Conservation (phyloP, 2,329 filamentous ascomycete genomes). For the Colletotrichum cordylinicola region DNA sequence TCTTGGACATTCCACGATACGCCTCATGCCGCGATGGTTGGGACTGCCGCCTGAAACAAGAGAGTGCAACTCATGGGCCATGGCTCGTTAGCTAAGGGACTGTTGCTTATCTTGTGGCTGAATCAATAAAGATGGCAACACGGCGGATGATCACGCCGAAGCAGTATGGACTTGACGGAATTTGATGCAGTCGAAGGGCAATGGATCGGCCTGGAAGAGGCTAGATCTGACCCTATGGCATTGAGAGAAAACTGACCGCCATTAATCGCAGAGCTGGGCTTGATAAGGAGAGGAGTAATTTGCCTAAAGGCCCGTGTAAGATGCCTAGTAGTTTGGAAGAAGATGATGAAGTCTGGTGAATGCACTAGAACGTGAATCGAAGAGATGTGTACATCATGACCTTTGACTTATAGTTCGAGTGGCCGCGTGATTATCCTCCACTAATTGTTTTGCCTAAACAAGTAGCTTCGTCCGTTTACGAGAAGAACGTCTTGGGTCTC, state of each 20-base stretch:
- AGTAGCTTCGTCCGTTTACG: not conserved
- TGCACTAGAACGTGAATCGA: not conserved
- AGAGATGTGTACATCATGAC: not conserved
- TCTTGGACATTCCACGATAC: not conserved
- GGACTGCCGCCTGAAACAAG: not conserved
- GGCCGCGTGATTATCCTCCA: not conserved
- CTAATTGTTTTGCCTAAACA: not conserved
- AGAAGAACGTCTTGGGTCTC: slow-evolving; percentile 33
- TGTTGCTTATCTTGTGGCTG: rapidly evolving
- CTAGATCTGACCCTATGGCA: not conserved
- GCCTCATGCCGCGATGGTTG: not conserved
- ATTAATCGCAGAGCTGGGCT: not conserved
- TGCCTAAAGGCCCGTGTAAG: not conserved
- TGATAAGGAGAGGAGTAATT: not conserved
- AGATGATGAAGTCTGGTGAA: not conserved
- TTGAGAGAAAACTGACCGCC: rapidly evolving
- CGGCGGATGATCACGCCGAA: not conserved
- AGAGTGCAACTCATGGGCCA: not conserved
- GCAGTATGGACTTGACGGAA: not conserved
- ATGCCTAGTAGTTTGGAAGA: not conserved
- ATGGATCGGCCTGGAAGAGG: not conserved
- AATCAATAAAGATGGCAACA: not conserved
- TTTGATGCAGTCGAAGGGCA: not conserved
- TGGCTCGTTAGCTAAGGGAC: rapidly evolving
- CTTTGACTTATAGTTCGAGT: rapidly evolving